These are phyloP conservation scores for Talaromyces sp. DNA, from an alignment of 2,329 filamentous ascomycete genomes.

Conservation along the genomic window DNA sequence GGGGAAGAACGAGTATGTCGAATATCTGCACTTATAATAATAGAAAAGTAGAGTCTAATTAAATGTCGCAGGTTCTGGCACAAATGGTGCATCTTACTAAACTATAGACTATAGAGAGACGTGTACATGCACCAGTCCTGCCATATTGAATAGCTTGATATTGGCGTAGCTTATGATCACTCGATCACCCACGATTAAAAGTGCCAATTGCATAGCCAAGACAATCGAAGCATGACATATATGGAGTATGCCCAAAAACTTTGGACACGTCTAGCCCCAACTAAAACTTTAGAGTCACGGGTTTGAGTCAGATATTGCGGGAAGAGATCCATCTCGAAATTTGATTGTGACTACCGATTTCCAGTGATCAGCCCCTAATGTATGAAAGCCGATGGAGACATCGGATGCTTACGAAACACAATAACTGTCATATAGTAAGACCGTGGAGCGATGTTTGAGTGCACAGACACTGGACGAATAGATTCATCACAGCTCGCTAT, in stretches of 20 bases:
- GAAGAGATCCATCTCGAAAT: not conserved
- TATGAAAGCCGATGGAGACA: not conserved
- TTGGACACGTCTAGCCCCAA: not conserved
- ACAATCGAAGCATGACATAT: not conserved
- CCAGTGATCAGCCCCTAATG: not conserved
- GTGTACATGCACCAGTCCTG: not conserved
- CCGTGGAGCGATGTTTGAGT: not conserved
- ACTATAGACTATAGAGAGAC: not conserved
- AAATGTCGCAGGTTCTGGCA: constrained; percentile 19
- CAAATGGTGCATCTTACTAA: not conserved
- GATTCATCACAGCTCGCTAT: not conserved
- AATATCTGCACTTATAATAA: too few relatives aligned
- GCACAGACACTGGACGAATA: too few relatives aligned
- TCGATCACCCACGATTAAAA: not conserved
- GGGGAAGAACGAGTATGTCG: constrained; percentile 13
- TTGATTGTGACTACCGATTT: not conserved
- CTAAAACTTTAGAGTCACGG: not conserved
- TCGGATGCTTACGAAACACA: not conserved
- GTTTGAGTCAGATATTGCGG: not conserved
- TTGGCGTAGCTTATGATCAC: not conserved
- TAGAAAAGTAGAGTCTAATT: not conserved
- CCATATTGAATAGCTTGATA: not conserved
- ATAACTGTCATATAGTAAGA: not conserved
- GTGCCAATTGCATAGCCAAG: not conserved
- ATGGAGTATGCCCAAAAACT: not conserved